Base-by-base conservation (phyloP, 768 basidiomycete species). In the Lactarius tabidus region DNA sequence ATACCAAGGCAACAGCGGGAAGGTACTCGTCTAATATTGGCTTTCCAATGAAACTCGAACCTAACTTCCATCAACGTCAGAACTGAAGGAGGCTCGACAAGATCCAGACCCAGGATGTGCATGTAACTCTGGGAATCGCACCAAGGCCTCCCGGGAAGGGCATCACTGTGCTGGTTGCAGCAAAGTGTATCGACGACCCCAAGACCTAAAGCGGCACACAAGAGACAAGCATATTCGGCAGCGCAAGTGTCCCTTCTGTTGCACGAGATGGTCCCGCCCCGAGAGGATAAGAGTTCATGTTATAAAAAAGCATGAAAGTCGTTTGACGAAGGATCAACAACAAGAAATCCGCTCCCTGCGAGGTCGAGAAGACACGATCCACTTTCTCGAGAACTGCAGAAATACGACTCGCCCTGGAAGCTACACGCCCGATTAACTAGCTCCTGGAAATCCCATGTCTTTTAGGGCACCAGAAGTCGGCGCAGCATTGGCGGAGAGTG, bases 231-330 rank as follows among this genome's bases (percentile, higher is more conserved):
- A 64, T n/a, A 17, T n/a, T 31, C 6, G 5, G 10, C 51, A 51
- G 3, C 38, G 23, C 29, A 41, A 35, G 29, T 64, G 63, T 29
- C 57, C 57, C 31, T 38, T 64, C 39, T 64, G 63, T 17, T 17
- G 3, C 7, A 1, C 1, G 18, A 33, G 17, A 15, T 64, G 63
- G 63, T 53, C 57, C 23, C 63, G 57, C 31, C 36, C 63, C 2
- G 57, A 53, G n/a, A 52, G 23, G 38, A 64, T 64, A 18, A 53
- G 41, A 20, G 26, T 1, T 5, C 63, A 64, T 59, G 38, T 59
- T n/a, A 7, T 51, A 28, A 14, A 9, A 17, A 2, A 23, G 17
- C 63, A 64, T 15, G 4, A 23, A 31, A n/a, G 33, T 20, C n/a
- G 17, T 26, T 59, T 64, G 29, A 54, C 38, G 0, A 15, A 59